phyloP scores from a whole-genome alignment of 2,329 filamentous ascomycete species.

The Acephala macrosclerotiorum region DNA sequence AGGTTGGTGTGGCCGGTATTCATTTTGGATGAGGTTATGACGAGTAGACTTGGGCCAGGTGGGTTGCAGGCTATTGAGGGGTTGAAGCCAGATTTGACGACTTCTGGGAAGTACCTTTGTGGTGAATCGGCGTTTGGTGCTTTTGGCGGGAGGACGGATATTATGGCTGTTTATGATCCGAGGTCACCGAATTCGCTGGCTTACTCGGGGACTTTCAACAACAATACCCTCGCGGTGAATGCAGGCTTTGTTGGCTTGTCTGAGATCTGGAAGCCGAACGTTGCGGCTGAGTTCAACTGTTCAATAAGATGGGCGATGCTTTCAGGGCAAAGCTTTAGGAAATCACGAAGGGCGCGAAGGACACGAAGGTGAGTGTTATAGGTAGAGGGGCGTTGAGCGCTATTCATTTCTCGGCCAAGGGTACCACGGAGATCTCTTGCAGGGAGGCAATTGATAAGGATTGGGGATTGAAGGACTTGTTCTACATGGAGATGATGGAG shows the following conservation, averaged over 20 bases:
- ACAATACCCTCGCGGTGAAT: constrained; percentile 67
- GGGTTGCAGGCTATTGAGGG: constrained; percentile 54
- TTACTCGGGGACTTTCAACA: constrained; percentile 72
- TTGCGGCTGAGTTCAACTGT: constrained; percentile 13
- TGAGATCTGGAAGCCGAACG: constrained; percentile 18
- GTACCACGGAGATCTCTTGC: constrained; percentile 15
- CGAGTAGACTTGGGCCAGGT: constrained; percentile 59
- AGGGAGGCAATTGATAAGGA: constrained; percentile 15
- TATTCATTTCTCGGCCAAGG: constrained; percentile 17
- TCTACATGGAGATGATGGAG: constrained; percentile 25
- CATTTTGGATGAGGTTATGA: constrained; percentile 76
- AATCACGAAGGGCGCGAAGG: constrained; percentile 11
- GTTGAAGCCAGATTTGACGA: constrained; percentile 65
- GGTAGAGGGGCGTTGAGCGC: constrained; percentile 13
- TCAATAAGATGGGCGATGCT: constrained; percentile 10
- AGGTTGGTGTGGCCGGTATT: constrained; percentile 57
- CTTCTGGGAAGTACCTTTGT: constrained; percentile 70
- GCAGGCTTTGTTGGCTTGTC: constrained; percentile 11
- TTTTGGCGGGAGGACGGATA: constrained; percentile 64
- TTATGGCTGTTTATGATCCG: constrained; percentile 65
- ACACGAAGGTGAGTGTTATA: constrained; percentile 19
- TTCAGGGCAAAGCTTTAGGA: constrained; percentile 15
- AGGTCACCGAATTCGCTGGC: constrained; percentile 49
- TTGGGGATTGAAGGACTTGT: constrained; percentile 20
- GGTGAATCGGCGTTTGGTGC: constrained; percentile 71